Base-by-base conservation (phyloP, 1,284 basidiomycete genomes). In the Rhodotorula sp. region DNA sequence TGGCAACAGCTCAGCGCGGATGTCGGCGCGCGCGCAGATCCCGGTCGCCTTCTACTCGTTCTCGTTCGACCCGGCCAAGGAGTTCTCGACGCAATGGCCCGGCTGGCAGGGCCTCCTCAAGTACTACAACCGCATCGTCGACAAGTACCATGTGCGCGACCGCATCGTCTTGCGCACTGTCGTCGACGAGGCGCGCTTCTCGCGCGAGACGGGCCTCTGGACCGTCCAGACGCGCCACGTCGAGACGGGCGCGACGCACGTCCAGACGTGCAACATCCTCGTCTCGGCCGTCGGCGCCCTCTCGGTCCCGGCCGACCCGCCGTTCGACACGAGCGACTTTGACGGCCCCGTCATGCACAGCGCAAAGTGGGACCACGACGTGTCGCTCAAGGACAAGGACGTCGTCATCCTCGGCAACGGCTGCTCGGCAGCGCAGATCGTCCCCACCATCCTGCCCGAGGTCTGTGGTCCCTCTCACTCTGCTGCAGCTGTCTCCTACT, bases 331-430 rank as follows among this genome's bases (percentile, higher is more conserved):
- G 34, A 61, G 48, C 23, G 55, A 62, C 52, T 76, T 72, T 41
- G 53, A 71, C 14, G 75, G 75, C 0, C 13, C n/a, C 7, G 74
- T 77, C 3, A 68, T 75, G 56, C 75, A 77, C 56, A 64, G 65
- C 46, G 71, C 73, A 0, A 27, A 64, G 48, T 77, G 74, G 73
- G 63, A 71, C 42, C 57, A 67, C 27, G 23, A 9, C 13, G 71
- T 77, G 16, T 59, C 61, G 41, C 42, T 73, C 46, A 72, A 61
- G 59, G 69, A 54, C 53, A 75, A 75, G 61, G 57, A 73, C 45
- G 71, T 77, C 27, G 75, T 77, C 56, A 56, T 77, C 8, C 69
- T 77, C 53, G 75, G 75, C 14, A 61, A 72, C 55, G 60, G 73
- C 21, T 75, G 74, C 56, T 62, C 64, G 10, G 74, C 66, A 7